Evolutionary conservation across 192 early-diverging fungal species (phyloP), one percentile per base, ranked within the genome.

Genomic region (Coemansia aciculifera): DNA sequence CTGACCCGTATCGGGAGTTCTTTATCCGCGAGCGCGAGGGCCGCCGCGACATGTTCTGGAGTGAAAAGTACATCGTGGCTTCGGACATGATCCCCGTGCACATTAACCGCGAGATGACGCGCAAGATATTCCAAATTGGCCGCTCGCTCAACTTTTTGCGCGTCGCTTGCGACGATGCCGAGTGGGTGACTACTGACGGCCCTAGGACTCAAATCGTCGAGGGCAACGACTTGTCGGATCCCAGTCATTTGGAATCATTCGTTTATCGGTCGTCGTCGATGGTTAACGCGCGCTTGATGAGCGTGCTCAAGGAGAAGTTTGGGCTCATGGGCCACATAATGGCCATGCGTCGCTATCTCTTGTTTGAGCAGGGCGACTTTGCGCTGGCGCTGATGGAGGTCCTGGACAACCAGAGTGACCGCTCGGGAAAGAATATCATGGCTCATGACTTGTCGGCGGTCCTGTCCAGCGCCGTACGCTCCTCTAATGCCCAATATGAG

Each of bases 301-400:
- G 88, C 51, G 79, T 94, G 38, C 75, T 99, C n/a, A 86, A 87
- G 19, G 77, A 79, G 13, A 91, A 90, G 65, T 97, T 91, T 77
- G 88, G 90, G 54, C 78, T 99, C 8, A 87, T 91, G 74, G 90
- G 94, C 12, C 95, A 98, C 67, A 80, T 99, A 23, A 74, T 79
- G 46, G 95, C 93, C 5, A 77, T 99, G 40, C 94, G 96, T 42
- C 80, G 89, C 48, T 98, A 98, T 68, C 78, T 99, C 32, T 73
- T 99, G 44, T 83, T 99, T 13, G 94, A 91, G 62, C 92, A 97
- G 71, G 97, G 95, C 27, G 95, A 99, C 67, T 97, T 98, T 86
- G 90, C 94, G 56, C 92, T 95, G 69, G 86, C 90, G 59, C 75
- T 99, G 44, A 89, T 97, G 87, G 91, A 92, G 65, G 87, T 86